Percentiles rank a stretch among this genome's conserved stretches.
Evolutionary conservation across 306 rosid genomes (phyloP).

Genomic region (Gleditsia sinensis): DNA sequence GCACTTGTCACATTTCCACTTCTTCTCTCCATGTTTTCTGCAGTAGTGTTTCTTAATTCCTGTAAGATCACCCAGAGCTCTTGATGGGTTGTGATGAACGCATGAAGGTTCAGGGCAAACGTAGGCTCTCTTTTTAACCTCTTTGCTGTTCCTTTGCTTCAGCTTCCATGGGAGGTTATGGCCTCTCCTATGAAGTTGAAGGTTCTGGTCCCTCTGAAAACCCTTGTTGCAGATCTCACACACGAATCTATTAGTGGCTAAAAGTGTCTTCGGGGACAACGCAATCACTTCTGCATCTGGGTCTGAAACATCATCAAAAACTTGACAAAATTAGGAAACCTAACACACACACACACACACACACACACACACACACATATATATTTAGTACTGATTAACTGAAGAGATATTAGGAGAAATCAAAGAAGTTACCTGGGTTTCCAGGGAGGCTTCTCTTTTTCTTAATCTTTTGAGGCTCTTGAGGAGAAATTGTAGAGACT

Average conservation of each 20-base stretch:
- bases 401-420: not conserved
- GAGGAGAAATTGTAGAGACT: constrained; percentile 44
- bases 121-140: constrained; percentile 81
- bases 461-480: constrained; percentile 58
- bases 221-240: constrained; percentile 97
- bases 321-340: not conserved
- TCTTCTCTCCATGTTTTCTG: constrained; percentile 98
- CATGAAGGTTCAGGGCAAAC: constrained; percentile 97
- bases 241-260: constrained; percentile 88
- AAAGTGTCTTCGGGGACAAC: constrained; percentile 74
- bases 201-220: constrained; percentile 91
- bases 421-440: constrained; percentile 62
- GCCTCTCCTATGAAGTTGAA: constrained; percentile 91
- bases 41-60: constrained; percentile 94
- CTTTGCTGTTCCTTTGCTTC: constrained; percentile 89
- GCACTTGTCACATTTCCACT: constrained; percentile 98
- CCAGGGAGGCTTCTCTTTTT: constrained; percentile 94
- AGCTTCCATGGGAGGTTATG: constrained; percentile 95
- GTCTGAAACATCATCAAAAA: constrained; percentile 46
- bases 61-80: constrained; percentile 95
- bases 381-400: not conserved
- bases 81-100: constrained; percentile 94
- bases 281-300: constrained; percentile 98
- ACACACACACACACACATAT: too few relatives aligned
- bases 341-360: not conserved